phyloP scores from a whole-genome alignment of 108 stramenopile species.

The Fistulifera pelliculosa region DNA sequence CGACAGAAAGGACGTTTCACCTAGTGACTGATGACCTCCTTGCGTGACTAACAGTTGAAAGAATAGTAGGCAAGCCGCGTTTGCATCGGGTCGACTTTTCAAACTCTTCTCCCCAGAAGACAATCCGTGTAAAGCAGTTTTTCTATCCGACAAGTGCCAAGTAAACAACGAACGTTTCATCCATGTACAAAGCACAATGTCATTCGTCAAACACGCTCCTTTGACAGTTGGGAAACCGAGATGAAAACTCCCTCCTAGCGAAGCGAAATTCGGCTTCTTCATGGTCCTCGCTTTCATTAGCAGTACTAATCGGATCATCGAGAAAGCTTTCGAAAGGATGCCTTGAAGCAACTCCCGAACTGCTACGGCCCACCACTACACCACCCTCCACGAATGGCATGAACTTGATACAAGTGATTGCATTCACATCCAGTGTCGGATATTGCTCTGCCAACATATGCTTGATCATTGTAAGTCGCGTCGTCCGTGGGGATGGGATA shows the following conservation, averaged over 20 bases:
- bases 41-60: too few species aligned
- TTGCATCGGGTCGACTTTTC: too few species aligned
- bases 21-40: too few species aligned
- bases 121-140: too few species aligned
- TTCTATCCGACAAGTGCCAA: too few species aligned
- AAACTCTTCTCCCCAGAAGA: too few species aligned
- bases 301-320: slow-evolving; percentile 2
- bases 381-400: slow-evolving; percentile 11
- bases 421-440: slow-evolving; percentile 7
- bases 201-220: too few species aligned
- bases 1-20: too few species aligned
- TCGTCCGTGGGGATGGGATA: slow-evolving; percentile 27
- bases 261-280: slow-evolving; percentile 1
- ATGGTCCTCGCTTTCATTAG: neutral
- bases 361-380: slow-evolving; percentile 3
- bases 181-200: too few species aligned
- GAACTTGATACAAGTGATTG: slow-evolving; percentile 1
- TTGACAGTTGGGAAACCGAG: slow-evolving; percentile 8
- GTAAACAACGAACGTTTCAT: too few species aligned
- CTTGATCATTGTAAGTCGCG: slow-evolving; percentile 16
- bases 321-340: neutral
- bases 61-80: too few species aligned
- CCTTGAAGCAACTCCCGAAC: slow-evolving; percentile 3
- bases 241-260: slow-evolving; percentile 2
- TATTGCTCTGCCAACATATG: slow-evolving; percentile 24